Conservation (phyloP, 2,329 filamentous ascomycete species). For the Ceratocystis papillata region DNA sequence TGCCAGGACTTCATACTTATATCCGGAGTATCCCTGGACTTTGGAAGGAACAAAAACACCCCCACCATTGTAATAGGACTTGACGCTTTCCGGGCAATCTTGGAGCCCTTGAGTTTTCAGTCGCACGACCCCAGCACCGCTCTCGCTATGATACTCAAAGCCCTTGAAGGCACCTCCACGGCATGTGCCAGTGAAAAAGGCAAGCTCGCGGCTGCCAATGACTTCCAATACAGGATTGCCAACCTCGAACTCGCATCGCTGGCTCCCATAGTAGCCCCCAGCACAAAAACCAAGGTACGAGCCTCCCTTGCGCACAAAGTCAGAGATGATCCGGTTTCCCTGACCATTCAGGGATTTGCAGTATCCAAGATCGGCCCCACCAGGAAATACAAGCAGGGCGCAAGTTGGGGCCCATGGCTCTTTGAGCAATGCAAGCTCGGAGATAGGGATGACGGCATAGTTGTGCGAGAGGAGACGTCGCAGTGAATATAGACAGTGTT, state of each 20-base stretch:
- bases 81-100: conserved; percentile 50
- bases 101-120: conserved; percentile 52
- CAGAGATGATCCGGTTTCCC: conserved; percentile 72
- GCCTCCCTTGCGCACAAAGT: conserved; percentile 78
- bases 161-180: conserved; percentile 78
- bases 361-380: conserved; percentile 88
- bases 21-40: conserved; percentile 30
- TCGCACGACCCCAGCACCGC: conserved; percentile 61
- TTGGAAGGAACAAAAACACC: conserved; percentile 80
- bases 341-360: conserved; percentile 77
- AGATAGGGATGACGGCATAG: conserved; percentile 85
- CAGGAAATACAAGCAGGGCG: conserved; percentile 81
- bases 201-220: conserved; percentile 70
- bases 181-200: conserved; percentile 78
- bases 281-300: conserved; percentile 86
- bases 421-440: conserved; percentile 65
- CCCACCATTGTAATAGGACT: conserved; percentile 86
- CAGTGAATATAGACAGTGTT: conserved; percentile 78
- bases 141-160: conserved; percentile 83
- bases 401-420: conserved; percentile 87
- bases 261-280: conserved; percentile 80
- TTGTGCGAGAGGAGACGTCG: conserved; percentile 76
- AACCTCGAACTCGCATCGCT: conserved; percentile 81
- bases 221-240: conserved; percentile 67
- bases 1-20: conserved; percentile 61